Conservation (phyloP, 768 basidiomycete genomes). For the Mrakia hoshinonis region DNA sequence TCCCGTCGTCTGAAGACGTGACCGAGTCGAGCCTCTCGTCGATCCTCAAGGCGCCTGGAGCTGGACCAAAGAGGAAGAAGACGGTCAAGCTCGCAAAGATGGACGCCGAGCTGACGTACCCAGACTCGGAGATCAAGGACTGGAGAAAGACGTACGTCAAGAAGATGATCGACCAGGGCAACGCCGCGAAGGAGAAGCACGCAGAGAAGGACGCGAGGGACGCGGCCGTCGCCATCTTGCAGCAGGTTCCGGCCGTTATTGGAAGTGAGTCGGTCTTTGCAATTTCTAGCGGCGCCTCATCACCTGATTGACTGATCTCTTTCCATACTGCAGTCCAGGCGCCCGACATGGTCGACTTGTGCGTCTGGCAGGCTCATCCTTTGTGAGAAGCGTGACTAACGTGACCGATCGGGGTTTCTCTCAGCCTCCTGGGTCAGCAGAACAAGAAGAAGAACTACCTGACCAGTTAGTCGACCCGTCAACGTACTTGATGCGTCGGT, state of each 20-base stretch:
- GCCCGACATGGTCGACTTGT: conserved; percentile 3
- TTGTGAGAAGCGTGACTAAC: neutral
- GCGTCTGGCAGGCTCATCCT: neutral
- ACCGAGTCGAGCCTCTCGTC: conserved; percentile 12
- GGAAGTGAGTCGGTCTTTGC: neutral
- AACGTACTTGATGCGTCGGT: neutral
- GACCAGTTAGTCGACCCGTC: neutral
- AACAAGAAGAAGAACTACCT: neutral
- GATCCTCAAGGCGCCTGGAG: neutral
- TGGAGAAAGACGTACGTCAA: conserved; percentile 25
- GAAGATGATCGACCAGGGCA: conserved; percentile 10
- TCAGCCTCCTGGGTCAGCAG: conserved; percentile 24
- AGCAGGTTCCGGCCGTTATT: neutral
- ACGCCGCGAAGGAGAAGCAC: neutral
- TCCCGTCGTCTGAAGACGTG: neutral
- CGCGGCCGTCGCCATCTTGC: neutral
- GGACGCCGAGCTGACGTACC: conserved; percentile 16
- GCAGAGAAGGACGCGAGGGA: neutral
- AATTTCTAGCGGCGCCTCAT: neutral
- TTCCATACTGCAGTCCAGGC: conserved; percentile 17
- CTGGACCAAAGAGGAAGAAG: conserved; percentile 7
- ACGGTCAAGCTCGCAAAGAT: conserved; percentile 11
- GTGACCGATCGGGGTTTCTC: no score
- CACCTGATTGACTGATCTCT: neutral
- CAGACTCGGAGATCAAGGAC: conserved; percentile 21